Evolutionary conservation across 2,329 filamentous ascomycete species (phyloP).

Genomic region (Ceratocystis cacaofunesta): DNA sequence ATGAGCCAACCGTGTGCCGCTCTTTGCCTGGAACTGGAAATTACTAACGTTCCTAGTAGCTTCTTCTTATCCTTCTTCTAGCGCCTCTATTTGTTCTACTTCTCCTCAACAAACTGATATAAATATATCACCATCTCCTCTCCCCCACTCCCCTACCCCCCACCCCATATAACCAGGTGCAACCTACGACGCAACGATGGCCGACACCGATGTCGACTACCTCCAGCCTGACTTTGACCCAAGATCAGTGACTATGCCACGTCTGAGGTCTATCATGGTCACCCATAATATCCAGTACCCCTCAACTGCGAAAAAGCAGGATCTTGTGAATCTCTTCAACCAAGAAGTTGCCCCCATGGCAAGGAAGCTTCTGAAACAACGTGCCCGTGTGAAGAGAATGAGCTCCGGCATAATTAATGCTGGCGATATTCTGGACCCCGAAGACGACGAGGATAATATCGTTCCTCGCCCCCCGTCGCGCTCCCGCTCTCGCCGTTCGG

Average conservation of each 20-base stretch:
- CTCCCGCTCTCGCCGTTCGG: conserved; percentile 32
- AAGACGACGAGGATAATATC: conserved; percentile 48
- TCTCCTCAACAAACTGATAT: too few relatives aligned
- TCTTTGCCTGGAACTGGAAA: background rate
- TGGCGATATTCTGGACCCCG: conserved; percentile 30
- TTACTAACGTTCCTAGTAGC: background rate
- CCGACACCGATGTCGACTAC: conserved; percentile 62
- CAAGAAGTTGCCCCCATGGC: conserved; percentile 65
- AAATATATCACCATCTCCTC: too few relatives aligned
- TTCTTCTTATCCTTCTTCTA: background rate
- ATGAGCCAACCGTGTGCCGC: background rate
- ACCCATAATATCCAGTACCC: conserved; percentile 76
- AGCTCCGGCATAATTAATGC: conserved; percentile 68
- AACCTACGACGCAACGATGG: conserved; percentile 30
- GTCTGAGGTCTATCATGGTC: conserved; percentile 79
- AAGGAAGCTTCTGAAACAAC: conserved; percentile 57
- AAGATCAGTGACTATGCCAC: conserved; percentile 66
- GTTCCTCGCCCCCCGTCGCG: conserved; percentile 33
- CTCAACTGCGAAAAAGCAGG: conserved; percentile 77
- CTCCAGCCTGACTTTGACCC: conserved; percentile 79
- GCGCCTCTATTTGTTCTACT: too few relatives aligned
- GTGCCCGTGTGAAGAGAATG: conserved; percentile 67
- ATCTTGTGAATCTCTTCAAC: conserved; percentile 74
- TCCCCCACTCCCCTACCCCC: too few relatives aligned
- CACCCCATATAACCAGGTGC: too few relatives aligned